phyloP scores from a whole-genome alignment of 805 yeast genomes.

The Kuraishia molischiana region DNA sequence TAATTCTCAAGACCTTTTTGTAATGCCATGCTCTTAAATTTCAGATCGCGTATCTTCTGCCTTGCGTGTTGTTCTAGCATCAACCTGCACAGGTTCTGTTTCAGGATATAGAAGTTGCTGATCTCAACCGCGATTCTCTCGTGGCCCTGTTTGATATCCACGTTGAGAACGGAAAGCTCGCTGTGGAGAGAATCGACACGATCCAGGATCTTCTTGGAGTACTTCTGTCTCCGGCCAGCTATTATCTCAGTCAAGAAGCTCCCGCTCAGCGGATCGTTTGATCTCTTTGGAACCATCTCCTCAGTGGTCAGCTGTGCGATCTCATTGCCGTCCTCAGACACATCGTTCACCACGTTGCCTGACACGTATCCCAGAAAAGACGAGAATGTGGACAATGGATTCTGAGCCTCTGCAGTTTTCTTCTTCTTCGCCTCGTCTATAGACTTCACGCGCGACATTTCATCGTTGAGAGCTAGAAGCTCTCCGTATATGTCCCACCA shows the following conservation, averaged over 20 bases:
- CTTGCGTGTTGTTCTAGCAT: slow-evolving; percentile 24
- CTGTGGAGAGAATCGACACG: slow-evolving; percentile 30
- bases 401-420: background rate
- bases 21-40: slow-evolving; percentile 10
- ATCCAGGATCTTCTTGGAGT: slow-evolving; percentile 30
- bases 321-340: slow-evolving; percentile 1
- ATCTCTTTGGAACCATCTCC: slow-evolving; percentile 1
- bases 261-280: background rate
- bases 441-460: slow-evolving; percentile 6
- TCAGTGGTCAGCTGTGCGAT: slow-evolving; percentile 3
- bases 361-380: background rate
- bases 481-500: slow-evolving; percentile 40
- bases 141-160: slow-evolving; percentile 41
- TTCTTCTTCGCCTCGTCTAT: slow-evolving; percentile 1
- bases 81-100: slow-evolving; percentile 27
- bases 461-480: slow-evolving; percentile 23
- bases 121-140: slow-evolving; percentile 56
- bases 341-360: slow-evolving; percentile 3
- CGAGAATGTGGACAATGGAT: background rate
- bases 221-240: slow-evolving; percentile 41
- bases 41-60: slow-evolving; percentile 17
- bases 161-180: slow-evolving; percentile 31
- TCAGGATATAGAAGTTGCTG: slow-evolving; percentile 46
- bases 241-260: slow-evolving; percentile 11
- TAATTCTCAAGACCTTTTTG: slow-evolving; percentile 13